These are phyloP conservation scores for Dicorynia guianensis DNA, from an alignment of 306 rosid species.

Conservation along the genomic window DNA sequence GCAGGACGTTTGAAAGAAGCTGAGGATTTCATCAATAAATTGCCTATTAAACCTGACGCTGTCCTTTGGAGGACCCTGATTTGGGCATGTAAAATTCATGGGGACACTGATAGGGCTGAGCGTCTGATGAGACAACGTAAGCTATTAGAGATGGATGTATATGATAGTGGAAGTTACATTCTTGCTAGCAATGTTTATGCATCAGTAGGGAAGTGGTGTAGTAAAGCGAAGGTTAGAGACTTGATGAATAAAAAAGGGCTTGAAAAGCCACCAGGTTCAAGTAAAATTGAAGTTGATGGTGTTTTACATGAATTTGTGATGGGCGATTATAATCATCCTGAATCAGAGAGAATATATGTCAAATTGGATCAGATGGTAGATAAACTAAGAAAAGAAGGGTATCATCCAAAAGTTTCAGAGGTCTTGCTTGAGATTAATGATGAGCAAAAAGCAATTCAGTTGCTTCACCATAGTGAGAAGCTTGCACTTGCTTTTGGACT, in stretches of 20 bases:
- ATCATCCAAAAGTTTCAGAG: conserved; percentile 55
- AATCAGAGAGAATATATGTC: conserved; percentile 45
- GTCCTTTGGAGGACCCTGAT: conserved; percentile 64
- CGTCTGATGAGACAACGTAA: conserved; percentile 51
- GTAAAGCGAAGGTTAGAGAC: conserved; percentile 60
- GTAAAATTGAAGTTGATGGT: conserved; percentile 65
- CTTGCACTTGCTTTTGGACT: conserved; percentile 55
- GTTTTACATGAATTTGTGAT: conserved; percentile 57
- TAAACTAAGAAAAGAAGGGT: conserved; percentile 47
- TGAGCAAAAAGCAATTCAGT: conserved; percentile 53
- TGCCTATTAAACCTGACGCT: conserved; percentile 61
- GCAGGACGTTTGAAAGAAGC: conserved; percentile 61
- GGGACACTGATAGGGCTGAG: conserved; percentile 48
- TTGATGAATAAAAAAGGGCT: conserved; percentile 57
- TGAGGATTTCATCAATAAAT: conserved; percentile 49
- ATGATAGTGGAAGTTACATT: conserved; percentile 63
- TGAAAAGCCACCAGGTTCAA: conserved; percentile 61
- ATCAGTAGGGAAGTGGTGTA: conserved; percentile 56
- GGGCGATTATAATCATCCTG: conserved; percentile 58
- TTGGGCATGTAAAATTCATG: conserved; percentile 59
- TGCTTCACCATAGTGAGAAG: conserved; percentile 62
- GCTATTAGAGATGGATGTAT: conserved; percentile 37
- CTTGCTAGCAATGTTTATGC: conserved; percentile 66
- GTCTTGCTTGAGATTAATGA: conserved; percentile 60
- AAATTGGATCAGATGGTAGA: conserved; percentile 50